A percentile compares a stretch with the other conserved stretches of the same genome.
These are phyloP conservation scores for Chlorencoelia australis DNA, from an alignment of 2,329 filamentous ascomycete genomes.

Conservation along the genomic window DNA sequence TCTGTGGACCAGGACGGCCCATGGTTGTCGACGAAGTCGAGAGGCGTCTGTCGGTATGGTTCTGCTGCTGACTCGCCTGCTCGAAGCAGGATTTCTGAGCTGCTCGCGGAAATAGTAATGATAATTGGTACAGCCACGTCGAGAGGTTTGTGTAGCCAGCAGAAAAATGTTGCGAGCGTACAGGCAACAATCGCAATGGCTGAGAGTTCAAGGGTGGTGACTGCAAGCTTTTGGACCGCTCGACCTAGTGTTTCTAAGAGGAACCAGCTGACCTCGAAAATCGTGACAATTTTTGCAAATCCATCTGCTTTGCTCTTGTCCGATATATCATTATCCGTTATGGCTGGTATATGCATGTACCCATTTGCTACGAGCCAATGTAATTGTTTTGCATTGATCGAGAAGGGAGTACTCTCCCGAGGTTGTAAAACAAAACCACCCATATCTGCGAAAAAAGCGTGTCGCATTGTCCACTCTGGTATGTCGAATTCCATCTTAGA, in stretches of 20 bases:
- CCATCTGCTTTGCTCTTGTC: slow-evolving; percentile 27
- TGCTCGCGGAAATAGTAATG: slow-evolving; percentile 10
- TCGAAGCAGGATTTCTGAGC: slow-evolving; percentile 10
- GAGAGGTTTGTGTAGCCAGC: slow-evolving; percentile 16
- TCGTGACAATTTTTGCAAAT: slow-evolving; percentile 20
- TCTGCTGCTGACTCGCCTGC: slow-evolving; percentile 4
- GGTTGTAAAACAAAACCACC: slow-evolving; percentile 30
- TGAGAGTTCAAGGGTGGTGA: slow-evolving; percentile 18
- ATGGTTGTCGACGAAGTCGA: slow-evolving; percentile 26
- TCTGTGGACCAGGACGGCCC: slow-evolving; percentile 12
- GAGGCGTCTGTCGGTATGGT: slow-evolving; percentile 25
- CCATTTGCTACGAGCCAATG: slow-evolving; percentile 24
- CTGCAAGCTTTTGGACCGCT: slow-evolving; percentile 7
- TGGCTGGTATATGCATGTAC: slow-evolving; percentile 23
- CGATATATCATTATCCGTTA: slow-evolving; percentile 20
- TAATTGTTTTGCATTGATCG: slow-evolving; percentile 30
- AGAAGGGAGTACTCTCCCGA: slow-evolving; percentile 26
- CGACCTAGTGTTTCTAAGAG: slow-evolving; percentile 11
- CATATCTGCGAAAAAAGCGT: slow-evolving; percentile 34
- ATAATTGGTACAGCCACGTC: slow-evolving; percentile 11
- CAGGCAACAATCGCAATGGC: slow-evolving; percentile 16
- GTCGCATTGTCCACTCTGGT: slow-evolving; percentile 30
- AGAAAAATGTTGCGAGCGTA: slow-evolving; percentile 10
- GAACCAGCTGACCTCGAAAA: slow-evolving; percentile 21
- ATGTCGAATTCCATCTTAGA: slow-evolving; percentile 20